Evolutionary conservation across 768 basidiomycete genomes (phyloP).

Genomic region (Kwoniella heveanensis): DNA sequence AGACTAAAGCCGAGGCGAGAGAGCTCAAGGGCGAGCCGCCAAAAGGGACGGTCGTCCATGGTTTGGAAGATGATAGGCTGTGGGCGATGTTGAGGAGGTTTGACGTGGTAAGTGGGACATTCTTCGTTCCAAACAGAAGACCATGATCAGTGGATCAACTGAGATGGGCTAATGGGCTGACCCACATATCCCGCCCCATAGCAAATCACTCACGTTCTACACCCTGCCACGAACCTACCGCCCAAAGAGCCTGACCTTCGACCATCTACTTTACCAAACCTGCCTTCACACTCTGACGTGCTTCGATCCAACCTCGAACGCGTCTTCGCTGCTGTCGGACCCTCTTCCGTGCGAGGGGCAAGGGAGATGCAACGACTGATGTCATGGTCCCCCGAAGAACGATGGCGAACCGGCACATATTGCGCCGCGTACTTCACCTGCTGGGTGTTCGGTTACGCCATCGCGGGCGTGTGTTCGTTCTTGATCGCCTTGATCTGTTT

Average conservation of each 20-base stretch:
- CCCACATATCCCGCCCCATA: conserved; percentile 11
- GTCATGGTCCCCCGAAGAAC: conserved; percentile 55
- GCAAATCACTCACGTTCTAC: conserved; percentile 58
- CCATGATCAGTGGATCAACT: no score
- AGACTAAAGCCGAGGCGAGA: conserved; percentile 55
- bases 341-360: conserved; percentile 48
- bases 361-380: conserved; percentile 55
- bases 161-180: no score
- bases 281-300: conserved; percentile 56
- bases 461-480: conserved; percentile 52
- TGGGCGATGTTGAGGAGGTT: conserved; percentile 56
- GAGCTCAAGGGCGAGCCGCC: conserved; percentile 50
- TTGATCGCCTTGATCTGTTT: conserved; percentile 53
- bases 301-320: conserved; percentile 57
- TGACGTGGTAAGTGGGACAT: conserved; percentile 48
- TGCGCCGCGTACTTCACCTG: conserved; percentile 55
- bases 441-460: conserved; percentile 55
- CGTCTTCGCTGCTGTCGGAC: conserved; percentile 54
- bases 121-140: no score
- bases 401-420: conserved; percentile 50
- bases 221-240: conserved; percentile 54
- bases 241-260: conserved; percentile 58
- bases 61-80: conserved; percentile 57
- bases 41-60: conserved; percentile 54
- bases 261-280: conserved; percentile 54